Evolutionary conservation across 2,329 filamentous ascomycete genomes (phyloP).

Genomic region (Phialocephala sp.): DNA sequence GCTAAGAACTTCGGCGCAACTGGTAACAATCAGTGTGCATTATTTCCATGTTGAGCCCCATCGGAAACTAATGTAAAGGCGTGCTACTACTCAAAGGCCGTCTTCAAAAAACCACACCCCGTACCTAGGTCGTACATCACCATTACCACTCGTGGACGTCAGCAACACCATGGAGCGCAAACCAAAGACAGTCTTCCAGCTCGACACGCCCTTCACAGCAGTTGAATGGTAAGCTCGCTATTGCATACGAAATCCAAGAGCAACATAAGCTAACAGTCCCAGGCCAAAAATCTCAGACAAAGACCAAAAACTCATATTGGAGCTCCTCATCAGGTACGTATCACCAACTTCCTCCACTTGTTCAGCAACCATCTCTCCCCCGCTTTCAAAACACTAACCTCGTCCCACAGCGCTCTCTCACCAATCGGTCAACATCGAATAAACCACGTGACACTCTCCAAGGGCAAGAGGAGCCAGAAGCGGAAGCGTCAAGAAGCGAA

Average conservation of each 20-base stretch:
- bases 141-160: not conserved
- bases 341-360: not conserved
- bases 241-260: not conserved
- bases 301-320: constrained; percentile 68
- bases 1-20: too few species aligned
- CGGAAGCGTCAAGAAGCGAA: constrained; percentile 52
- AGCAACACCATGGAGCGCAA: constrained; percentile 55
- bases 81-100: too few species aligned
- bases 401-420: constrained; percentile 58
- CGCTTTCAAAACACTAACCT: not conserved
- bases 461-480: constrained; percentile 64
- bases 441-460: constrained; percentile 60
- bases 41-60: too few species aligned
- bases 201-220: constrained; percentile 68
- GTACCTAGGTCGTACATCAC: too few species aligned
- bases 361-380: not conserved
- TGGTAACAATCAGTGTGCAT: too few species aligned
- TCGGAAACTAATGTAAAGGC: too few species aligned
- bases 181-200: constrained; percentile 63
- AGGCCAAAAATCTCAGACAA: constrained; percentile 66
- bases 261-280: constrained; percentile 15
- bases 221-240: constrained; percentile 58
- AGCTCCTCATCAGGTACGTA: constrained; percentile 69
- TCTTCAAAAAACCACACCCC: too few species aligned
- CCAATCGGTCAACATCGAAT: constrained; percentile 68